These are phyloP conservation scores for Entomortierella beljakovae DNA, from an alignment of 192 early-diverging fungal genomes.

Conservation along the genomic window DNA sequence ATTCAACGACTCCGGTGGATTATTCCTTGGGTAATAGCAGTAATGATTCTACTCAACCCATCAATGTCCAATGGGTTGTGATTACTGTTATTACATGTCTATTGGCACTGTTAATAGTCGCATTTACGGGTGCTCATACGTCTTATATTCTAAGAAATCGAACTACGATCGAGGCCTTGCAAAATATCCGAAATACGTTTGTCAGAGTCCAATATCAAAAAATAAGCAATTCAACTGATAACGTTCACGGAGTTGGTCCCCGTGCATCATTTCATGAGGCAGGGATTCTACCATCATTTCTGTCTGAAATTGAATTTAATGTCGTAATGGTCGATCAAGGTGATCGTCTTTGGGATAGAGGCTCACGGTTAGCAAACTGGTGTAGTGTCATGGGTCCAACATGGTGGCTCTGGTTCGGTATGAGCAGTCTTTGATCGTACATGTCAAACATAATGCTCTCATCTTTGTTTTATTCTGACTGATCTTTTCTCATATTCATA, in stretches of 20 bases:
- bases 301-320: constrained; percentile 42
- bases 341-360: constrained; percentile 59
- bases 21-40: neutral
- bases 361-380: constrained; percentile 57
- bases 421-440: neutral
- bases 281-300: constrained; percentile 17
- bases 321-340: constrained; percentile 50
- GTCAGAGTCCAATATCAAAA: constrained; percentile 44
- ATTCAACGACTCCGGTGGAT: neutral
- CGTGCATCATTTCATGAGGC: neutral
- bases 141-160: constrained; percentile 60
- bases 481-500: neutral
- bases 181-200: constrained; percentile 26
- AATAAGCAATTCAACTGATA: constrained; percentile 8
- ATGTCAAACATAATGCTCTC: neutral
- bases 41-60: neutral
- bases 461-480: neutral
- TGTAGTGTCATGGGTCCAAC: constrained; percentile 58
- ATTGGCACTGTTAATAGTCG: constrained; percentile 59
- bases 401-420: constrained; percentile 64
- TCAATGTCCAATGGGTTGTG: constrained; percentile 59
- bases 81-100: constrained; percentile 55
- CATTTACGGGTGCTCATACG: constrained; percentile 65
- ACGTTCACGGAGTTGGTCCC: neutral
- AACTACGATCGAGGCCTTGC: constrained; percentile 64